Base-by-base conservation (phyloP, 441 rosid genomes). In the Mallotus japonicus region DNA sequence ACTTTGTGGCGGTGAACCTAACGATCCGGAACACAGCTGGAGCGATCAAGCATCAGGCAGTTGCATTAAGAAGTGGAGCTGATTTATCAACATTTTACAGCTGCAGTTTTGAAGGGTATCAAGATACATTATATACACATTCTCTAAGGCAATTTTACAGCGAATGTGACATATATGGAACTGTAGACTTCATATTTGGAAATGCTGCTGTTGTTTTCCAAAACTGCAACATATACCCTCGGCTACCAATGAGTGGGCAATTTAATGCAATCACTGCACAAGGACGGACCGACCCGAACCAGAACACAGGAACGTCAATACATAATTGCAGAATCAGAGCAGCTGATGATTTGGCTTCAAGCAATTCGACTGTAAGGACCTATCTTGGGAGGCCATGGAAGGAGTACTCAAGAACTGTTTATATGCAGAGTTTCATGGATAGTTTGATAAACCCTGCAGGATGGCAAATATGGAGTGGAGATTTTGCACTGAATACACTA, bases 311-410 rank as follows among this genome's bases (percentile, higher is more conserved):
- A 63, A 88, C 80, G 16, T 88, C 91, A 6, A 85, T 88, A 56
- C 91, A 86, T 3, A 79, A 79, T 55, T 90, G 88, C 69, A 79
- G 22, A 0, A 78, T 90, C 49, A 79, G 4, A 73, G 85, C 91
- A 8, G 81, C 92, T 6, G 76, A 62, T 11, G 92, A 90, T 59
- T 49, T 90, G 60, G 83, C 87, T 58, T 74, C 84, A 13, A 77
- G 81, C 78, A 83, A 64, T 34, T 10, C 9, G 0, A 75, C 77
- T 0, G 84, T 84, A 24, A 49, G 59, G 32, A 90, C 95, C 0
- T 90, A 84, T 63, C 78, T 90, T 1, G 95, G 95, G 15, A 74
- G 95, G 78, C 95, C 95, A 17, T 90, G 95, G 95, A 90, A 88
- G 83, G 78, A 82, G 69, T 90, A 88, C 62, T 88, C 92, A 0